phyloP scores from a whole-genome alignment of 2,329 filamentous ascomycete species.

The Hirsutella rhossiliensis region DNA sequence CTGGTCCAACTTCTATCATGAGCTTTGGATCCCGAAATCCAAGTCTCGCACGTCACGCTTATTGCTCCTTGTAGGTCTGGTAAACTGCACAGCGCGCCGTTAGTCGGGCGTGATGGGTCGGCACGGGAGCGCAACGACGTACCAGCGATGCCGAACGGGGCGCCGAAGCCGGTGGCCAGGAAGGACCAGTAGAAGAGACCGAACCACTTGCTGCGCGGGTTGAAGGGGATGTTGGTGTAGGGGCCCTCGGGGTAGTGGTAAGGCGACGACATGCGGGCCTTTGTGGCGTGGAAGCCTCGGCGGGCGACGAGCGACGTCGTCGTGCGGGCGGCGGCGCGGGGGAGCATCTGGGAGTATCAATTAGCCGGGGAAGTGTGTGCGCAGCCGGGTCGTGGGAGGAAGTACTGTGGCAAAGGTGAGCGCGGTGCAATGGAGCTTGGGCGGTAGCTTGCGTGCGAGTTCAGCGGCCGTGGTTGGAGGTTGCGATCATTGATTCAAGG shows the following conservation, averaged over 20 bases:
- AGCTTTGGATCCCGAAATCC: conserved; percentile 6
- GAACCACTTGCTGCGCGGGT: conserved; percentile 84
- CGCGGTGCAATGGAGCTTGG: conserved; percentile 5
- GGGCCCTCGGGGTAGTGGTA: conserved; percentile 99
- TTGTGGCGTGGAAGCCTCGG: conserved; percentile 90
- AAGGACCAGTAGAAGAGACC: conserved; percentile 71
- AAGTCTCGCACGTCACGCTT: conserved; percentile 11
- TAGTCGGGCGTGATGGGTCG: conserved; percentile 1
- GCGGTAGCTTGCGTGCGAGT: not conserved
- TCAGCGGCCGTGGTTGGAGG: not conserved
- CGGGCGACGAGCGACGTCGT: conserved; percentile 64
- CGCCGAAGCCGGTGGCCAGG: conserved; percentile 41
- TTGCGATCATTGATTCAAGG: not conserved
- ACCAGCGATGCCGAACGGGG: conserved; percentile 53
- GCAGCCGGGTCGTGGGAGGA: conserved; percentile 6
- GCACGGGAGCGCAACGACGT: conserved; percentile 21
- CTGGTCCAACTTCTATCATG: not conserved
- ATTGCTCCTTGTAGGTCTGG: conserved; percentile 29
- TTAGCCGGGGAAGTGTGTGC: conserved; percentile 17
- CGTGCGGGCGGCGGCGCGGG: conserved; percentile 54
- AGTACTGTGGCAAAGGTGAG: conserved; percentile 4
- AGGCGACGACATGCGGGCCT: conserved; percentile 71
- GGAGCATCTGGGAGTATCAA: conserved; percentile 61
- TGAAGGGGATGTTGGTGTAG: conserved; percentile 92
- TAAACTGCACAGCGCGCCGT: conserved; percentile 26